Conservation (phyloP, 768 basidiomycete genomes). For the Scleroderma citrinum region DNA sequence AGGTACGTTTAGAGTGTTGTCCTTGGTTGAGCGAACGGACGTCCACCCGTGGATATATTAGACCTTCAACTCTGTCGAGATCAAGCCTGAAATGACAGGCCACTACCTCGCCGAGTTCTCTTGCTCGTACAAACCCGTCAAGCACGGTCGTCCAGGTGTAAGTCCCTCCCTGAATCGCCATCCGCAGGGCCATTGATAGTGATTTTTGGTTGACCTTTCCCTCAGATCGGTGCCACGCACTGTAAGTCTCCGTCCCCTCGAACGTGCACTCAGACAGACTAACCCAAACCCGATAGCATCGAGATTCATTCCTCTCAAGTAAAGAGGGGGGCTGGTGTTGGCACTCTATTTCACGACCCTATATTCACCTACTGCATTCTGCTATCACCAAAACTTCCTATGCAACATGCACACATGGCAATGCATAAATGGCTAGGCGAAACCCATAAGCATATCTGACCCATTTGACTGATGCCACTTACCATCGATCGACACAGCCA, state of each 20-base stretch:
- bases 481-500: too few species aligned
- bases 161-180: constrained; percentile 31
- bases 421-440: not conserved
- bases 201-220: not conserved
- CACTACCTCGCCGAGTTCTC: constrained; percentile 99
- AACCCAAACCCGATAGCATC: constrained; percentile 42
- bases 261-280: not conserved
- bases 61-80: constrained; percentile 95
- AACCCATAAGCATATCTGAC: not conserved
- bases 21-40: too few species aligned
- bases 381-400: constrained; percentile 28
- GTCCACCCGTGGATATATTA: too few species aligned
- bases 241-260: constrained; percentile 42
- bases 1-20: too few species aligned
- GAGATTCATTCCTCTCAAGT: constrained; percentile 96
- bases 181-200: too few species aligned
- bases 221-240: constrained; percentile 84
- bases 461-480: too few species aligned
- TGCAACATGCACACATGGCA: constrained; percentile 29
- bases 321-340: constrained; percentile 33
- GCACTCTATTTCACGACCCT: constrained; percentile 16
- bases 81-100: constrained; percentile 99
- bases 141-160: constrained; percentile 99
- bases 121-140: constrained; percentile 96
- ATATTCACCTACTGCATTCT: constrained; percentile 14